phyloP scores from a whole-genome alignment of 805 yeast genomes.

The Starmerella floricola region DNA sequence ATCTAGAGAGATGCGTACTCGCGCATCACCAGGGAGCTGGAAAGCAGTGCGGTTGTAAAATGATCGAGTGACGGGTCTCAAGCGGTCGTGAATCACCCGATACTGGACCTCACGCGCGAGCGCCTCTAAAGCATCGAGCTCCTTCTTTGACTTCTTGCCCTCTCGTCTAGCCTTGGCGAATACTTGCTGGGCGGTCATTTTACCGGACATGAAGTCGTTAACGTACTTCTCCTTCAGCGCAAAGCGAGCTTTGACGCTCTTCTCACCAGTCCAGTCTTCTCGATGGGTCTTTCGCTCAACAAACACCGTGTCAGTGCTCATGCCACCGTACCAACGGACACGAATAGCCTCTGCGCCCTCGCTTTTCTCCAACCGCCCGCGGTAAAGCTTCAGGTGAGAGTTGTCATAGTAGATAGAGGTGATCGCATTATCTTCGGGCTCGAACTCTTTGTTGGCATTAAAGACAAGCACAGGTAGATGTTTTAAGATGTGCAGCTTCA shows the following conservation, averaged over 20 bases:
- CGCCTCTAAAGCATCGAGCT: constrained; percentile 83
- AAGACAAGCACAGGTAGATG: constrained; percentile 95
- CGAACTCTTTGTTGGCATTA: constrained; percentile 92
- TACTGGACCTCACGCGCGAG: constrained; percentile 90
- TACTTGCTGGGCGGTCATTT: constrained; percentile 74
- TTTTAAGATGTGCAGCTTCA: constrained; percentile 80
- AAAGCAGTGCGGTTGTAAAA: constrained; percentile 97
- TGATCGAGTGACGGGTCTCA: constrained; percentile 90
- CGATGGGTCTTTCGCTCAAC: constrained; percentile 97
- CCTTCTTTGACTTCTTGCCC: constrained; percentile 75
- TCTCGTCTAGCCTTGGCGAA: constrained; percentile 88
- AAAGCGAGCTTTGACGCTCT: constrained; percentile 96
- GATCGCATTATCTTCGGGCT: constrained; percentile 86
- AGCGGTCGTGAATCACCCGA: constrained; percentile 65
- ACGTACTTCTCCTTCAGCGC: constrained; percentile 83
- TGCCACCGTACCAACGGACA: constrained; percentile 98
- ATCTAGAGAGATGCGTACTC: constrained; percentile 95
- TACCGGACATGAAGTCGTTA: constrained; percentile 72
- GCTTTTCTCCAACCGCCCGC: constrained; percentile 86
- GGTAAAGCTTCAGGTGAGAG: constrained; percentile 74
- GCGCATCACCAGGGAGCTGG: constrained; percentile 98
- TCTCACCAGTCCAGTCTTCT: constrained; percentile 99
- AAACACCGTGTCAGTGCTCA: constrained; percentile 81
- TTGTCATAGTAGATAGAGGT: constrained; percentile 95
- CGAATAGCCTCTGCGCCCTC: constrained; percentile 99